phyloP scores from a whole-genome alignment of 2,329 filamentous ascomycete species.

The Alternaria sp. region DNA sequence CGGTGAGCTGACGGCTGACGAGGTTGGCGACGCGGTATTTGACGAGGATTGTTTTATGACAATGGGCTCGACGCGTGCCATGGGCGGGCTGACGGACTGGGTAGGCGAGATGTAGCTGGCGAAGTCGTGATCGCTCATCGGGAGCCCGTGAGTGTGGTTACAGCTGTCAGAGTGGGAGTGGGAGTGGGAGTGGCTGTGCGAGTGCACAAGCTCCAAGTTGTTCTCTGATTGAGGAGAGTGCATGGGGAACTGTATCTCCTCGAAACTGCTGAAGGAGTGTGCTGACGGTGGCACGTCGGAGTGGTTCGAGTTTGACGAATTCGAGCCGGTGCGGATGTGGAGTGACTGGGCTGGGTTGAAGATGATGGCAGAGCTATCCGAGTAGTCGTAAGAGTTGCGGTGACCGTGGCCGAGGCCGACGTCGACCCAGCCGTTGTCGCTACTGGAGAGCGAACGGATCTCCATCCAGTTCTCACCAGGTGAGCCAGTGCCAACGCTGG shows the following conservation, averaged over 20 bases:
- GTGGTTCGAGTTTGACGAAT: constrained; percentile 83
- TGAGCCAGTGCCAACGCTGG: constrained; percentile 63
- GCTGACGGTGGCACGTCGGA: constrained; percentile 65
- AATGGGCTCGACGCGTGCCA: constrained; percentile 71
- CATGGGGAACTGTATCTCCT: constrained; percentile 73
- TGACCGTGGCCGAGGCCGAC: constrained; percentile 62
- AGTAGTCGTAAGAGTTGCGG: constrained; percentile 73
- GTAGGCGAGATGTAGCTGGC: constrained; percentile 51
- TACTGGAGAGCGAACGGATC: constrained; percentile 82
- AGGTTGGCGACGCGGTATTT: constrained; percentile 65
- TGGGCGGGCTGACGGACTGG: constrained; percentile 69
- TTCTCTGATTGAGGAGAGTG: constrained; percentile 82
- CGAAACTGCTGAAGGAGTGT: constrained; percentile 79
- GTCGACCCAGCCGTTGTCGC: constrained; percentile 85
- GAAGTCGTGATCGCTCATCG: constrained; percentile 39
- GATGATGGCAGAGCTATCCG: constrained; percentile 67
- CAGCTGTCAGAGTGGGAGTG: constrained; percentile 33
- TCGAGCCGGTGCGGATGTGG: constrained; percentile 84
- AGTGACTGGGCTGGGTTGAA: constrained; percentile 92
- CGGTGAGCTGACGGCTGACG: constrained; percentile 60
- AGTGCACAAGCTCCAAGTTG: constrained; percentile 34
- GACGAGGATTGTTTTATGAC: constrained; percentile 70
- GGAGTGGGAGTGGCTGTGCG: constrained; percentile 26
- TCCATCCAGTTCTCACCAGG: constrained; percentile 83
- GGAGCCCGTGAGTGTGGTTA: constrained; percentile 33